A percentile compares a stretch with the other conserved stretches of the same genome.
Evolutionary conservation across 2,329 filamentous ascomycete genomes (phyloP).

Genomic region (Cordyceps cateniannulata): DNA sequence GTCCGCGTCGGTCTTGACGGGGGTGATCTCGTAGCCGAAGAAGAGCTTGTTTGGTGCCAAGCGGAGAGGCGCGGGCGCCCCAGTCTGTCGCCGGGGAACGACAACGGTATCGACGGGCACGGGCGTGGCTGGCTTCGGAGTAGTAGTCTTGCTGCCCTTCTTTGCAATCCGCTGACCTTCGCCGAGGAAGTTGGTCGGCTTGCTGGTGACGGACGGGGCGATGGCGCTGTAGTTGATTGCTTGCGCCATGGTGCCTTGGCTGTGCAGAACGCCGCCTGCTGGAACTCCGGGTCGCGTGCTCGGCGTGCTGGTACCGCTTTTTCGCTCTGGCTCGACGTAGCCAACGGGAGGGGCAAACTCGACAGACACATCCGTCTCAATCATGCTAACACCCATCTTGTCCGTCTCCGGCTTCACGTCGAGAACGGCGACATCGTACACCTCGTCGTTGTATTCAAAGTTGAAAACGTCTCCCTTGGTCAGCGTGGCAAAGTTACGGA

Average conservation of each 20-base stretch:
- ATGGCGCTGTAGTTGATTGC: constrained; percentile 96
- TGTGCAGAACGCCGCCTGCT: constrained; percentile 68
- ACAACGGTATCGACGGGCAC: constrained; percentile 35
- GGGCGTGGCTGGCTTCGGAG: constrained; percentile 66
- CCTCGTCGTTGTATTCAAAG: constrained; percentile 91
- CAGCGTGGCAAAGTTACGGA: constrained; percentile 89
- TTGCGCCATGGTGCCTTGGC: constrained; percentile 90
- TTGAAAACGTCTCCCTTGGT: constrained; percentile 94
- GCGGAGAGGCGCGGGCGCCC: constrained; percentile 80
- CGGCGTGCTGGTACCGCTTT: constrained; percentile 82
- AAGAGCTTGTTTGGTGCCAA: constrained; percentile 87
- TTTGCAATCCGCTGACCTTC: constrained; percentile 82
- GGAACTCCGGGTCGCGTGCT: constrained; percentile 60
- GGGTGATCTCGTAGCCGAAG: constrained; percentile 91
- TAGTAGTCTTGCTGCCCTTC: constrained; percentile 62
- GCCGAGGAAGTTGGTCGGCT: constrained; percentile 70
- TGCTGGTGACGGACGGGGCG: constrained; percentile 66
- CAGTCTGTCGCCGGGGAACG: constrained; percentile 44
- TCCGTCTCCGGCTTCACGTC: constrained; percentile 83
- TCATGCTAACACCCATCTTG: constrained; percentile 83
- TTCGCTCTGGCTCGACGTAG: constrained; percentile 78
- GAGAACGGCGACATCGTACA: constrained; percentile 87
- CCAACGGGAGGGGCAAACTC: constrained; percentile 93
- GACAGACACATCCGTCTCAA: constrained; percentile 93
- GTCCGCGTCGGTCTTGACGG: constrained; percentile 71